Percentiles rank a stretch among this genome's conserved stretches.
These are phyloP conservation scores for Phialemoniopsis sp. DNA, from an alignment of 2,329 filamentous ascomycete species.

Conservation along the genomic window DNA sequence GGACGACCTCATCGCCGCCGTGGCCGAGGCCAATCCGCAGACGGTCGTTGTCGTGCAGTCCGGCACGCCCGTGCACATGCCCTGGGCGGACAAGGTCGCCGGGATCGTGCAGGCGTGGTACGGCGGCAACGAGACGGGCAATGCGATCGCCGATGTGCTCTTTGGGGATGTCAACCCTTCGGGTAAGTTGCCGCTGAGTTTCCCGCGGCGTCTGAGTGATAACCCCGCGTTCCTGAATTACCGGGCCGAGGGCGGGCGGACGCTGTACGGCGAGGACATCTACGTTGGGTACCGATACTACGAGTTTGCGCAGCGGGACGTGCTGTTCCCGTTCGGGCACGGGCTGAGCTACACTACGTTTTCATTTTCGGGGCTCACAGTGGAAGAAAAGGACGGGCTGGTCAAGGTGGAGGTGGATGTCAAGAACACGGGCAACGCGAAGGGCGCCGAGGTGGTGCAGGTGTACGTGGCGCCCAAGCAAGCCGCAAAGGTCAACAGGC, in stretches of 20 bases:
- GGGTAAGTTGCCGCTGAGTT: constrained; percentile 62
- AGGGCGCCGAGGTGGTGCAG: constrained; percentile 54
- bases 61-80: constrained; percentile 71
- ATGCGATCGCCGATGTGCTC: constrained; percentile 73
- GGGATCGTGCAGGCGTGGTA: constrained; percentile 78
- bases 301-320: constrained; percentile 42
- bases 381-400: background rate
- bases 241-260: constrained; percentile 57
- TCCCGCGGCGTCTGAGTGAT: constrained; percentile 58
- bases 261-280: constrained; percentile 68
- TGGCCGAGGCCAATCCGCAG: constrained; percentile 64
- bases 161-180: constrained; percentile 71
- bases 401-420: constrained; percentile 42
- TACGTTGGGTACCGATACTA: constrained; percentile 72
- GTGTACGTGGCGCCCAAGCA: constrained; percentile 51
- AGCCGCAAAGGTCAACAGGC: constrained; percentile 47
- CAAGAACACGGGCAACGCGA: constrained; percentile 54
- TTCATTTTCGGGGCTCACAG: constrained; percentile 43
- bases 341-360: constrained; percentile 20
- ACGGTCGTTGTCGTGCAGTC: constrained; percentile 69
- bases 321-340: constrained; percentile 21
- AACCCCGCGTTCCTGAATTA: constrained; percentile 70
- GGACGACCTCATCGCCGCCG: constrained; percentile 64
- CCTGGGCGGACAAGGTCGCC: constrained; percentile 54
- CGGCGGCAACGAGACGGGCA: constrained; percentile 81